Conservation (phyloP, 345 rosid species). For the Salix udensis region DNA sequence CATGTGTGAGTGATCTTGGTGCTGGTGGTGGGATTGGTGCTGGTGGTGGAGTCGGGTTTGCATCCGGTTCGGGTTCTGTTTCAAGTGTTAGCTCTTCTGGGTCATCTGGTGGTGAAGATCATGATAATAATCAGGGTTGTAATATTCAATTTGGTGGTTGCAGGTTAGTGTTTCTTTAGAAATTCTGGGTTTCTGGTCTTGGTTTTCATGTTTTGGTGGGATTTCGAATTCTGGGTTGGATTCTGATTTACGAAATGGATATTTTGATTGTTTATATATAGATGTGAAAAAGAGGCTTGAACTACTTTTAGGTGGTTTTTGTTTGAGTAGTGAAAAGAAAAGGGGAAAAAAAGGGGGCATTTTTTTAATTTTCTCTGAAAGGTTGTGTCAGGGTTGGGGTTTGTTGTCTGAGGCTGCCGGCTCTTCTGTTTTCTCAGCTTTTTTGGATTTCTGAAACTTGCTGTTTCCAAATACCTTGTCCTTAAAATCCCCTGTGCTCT, state of each 20-base stretch:
- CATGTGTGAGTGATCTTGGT: slow-evolving; percentile 34
- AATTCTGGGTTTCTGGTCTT: background rate
- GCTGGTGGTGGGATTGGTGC: slow-evolving; percentile 27
- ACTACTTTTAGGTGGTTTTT: background rate
- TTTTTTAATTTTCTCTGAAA: background rate
- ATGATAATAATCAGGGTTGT: slow-evolving; percentile 37
- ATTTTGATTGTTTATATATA: background rate
- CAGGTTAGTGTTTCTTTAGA: slow-evolving; percentile 41
- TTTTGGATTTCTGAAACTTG: background rate
- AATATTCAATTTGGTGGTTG: slow-evolving; percentile 19
- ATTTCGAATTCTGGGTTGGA: background rate
- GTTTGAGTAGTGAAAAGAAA: background rate
- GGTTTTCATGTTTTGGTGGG: background rate
- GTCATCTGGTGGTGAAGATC: slow-evolving; percentile 69
- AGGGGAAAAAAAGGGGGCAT: background rate
- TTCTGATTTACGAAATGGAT: background rate
- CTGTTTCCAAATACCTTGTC: background rate
- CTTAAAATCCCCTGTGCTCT: background rate
- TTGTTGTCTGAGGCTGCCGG: slow-evolving; percentile 9
- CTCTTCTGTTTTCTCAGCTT: slow-evolving; percentile 15
- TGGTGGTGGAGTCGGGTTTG: slow-evolving; percentile 26
- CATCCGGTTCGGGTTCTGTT: slow-evolving; percentile 62
- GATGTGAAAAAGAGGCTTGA: background rate
- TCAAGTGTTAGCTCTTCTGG: slow-evolving; percentile 86
- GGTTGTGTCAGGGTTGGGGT: slow-evolving; percentile 25